Conservation (phyloP, 2,329 filamentous ascomycete species). For the Colletotrichum godetiae region DNA sequence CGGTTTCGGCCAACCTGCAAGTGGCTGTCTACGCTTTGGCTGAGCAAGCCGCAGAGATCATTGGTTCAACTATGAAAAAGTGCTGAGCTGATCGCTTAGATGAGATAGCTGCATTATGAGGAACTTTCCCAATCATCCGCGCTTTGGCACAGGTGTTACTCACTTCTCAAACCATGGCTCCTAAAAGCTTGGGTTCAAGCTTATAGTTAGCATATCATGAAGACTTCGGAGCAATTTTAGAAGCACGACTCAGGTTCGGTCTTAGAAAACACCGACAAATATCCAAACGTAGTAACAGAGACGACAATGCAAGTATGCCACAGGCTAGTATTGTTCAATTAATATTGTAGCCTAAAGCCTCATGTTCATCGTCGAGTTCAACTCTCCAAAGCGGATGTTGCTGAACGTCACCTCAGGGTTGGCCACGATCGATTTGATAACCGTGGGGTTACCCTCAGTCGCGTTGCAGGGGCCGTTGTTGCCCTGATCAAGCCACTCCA, state of each 20-base stretch:
- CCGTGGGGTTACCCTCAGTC: slow-evolving; percentile 62
- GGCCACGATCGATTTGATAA: slow-evolving; percentile 56
- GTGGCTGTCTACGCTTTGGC: slow-evolving; percentile 65
- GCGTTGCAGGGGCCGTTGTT: slow-evolving; percentile 64
- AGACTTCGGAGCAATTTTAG: too few species aligned
- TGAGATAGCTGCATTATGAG: neutral
- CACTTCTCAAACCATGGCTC: too few species aligned
- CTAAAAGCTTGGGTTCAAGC: too few species aligned
- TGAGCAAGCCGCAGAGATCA: slow-evolving; percentile 70
- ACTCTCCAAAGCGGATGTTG: slow-evolving; percentile 67
- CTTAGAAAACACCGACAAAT: too few species aligned
- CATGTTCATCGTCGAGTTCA: slow-evolving; percentile 50
- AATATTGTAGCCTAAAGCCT: neutral
- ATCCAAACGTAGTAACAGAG: too few species aligned
- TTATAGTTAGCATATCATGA: too few species aligned
- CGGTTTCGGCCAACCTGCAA: slow-evolving; percentile 59
- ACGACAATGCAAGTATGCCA: too few species aligned
- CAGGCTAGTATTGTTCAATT: neutral
- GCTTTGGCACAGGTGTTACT: too few species aligned
- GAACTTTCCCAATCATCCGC: accelerated
- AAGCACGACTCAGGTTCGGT: too few species aligned
- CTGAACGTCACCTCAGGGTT: slow-evolving; percentile 63
- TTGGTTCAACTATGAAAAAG: slow-evolving; percentile 39
- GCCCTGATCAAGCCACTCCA: slow-evolving; percentile 68
- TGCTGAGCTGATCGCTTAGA: neutral